phyloP scores from a whole-genome alignment of 179 eudicot genomes.

The Monotropa hypopitys region DNA sequence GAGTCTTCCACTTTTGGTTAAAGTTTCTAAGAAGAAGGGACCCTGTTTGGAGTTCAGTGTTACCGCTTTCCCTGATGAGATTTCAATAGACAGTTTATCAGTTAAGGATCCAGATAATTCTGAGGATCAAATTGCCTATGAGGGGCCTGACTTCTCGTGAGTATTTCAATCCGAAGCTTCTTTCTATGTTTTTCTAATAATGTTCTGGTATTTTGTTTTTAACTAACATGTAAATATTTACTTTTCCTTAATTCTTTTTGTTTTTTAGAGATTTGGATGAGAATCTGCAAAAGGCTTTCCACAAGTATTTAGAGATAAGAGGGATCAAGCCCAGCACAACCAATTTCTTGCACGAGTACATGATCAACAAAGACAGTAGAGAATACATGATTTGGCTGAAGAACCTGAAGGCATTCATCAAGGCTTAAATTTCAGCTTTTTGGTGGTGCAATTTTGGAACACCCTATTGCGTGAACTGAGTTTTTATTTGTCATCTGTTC shows the following conservation, averaged over 20 bases:
- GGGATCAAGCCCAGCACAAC: slow-evolving; percentile 71
- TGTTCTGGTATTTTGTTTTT: neutral
- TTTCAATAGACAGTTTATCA: slow-evolving; percentile 47
- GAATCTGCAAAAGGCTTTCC: slow-evolving; percentile 87
- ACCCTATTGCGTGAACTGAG: neutral
- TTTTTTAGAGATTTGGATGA: slow-evolving; percentile 77
- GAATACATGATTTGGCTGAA: slow-evolving; percentile 71
- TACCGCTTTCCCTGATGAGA: slow-evolving; percentile 66
- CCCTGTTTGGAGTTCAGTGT: slow-evolving; percentile 54
- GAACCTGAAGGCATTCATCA: slow-evolving; percentile 56
- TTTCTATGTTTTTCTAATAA: neutral
- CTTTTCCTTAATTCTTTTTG: neutral
- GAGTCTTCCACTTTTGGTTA: slow-evolving; percentile 47
- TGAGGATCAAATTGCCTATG: slow-evolving; percentile 64
- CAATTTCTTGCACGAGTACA: slow-evolving; percentile 74
- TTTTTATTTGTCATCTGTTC: neutral
- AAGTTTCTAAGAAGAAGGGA: slow-evolving; percentile 40
- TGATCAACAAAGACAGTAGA: slow-evolving; percentile 61
- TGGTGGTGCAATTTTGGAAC: neutral
- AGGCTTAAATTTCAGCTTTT: slow-evolving; percentile 25
- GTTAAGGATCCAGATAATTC: slow-evolving; percentile 36
- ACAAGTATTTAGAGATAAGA: slow-evolving; percentile 70
- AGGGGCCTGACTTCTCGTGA: slow-evolving; percentile 86
- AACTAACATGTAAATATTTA: neutral
- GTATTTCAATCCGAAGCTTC: slow-evolving; percentile 10